Base-by-base conservation (phyloP, 2,329 filamentous ascomycete genomes). In the Hymenoscyphus albidus region DNA sequence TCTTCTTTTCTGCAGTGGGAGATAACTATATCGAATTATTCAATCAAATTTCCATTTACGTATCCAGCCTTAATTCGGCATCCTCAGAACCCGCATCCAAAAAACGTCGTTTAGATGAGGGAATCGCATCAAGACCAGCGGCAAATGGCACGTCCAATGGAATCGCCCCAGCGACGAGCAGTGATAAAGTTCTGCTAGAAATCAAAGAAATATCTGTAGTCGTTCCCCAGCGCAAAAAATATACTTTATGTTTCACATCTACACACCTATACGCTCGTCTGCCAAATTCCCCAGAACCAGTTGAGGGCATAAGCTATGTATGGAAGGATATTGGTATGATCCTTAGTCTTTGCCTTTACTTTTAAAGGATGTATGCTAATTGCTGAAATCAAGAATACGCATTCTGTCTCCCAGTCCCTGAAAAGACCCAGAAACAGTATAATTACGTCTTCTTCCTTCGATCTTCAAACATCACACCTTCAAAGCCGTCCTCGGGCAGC, bases 161-260 rank as follows among this genome's bases (percentile, higher is more conserved):
- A 6, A 35, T 61, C 27, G 39, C 64, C 14, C 39, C 61, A 55
- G 69, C 77, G 7, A 73, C 71, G 39, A 76, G 78, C 1, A 76
- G 78, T 5, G 85, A 88, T 69, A 71, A 79, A 6, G 76, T 88
- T 0, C 75, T 88, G 32, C 78, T 89, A 18, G 83, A 84, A 68
- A 79, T 89, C 65, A 87, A 86, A 74, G 87, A 89, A 56, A 86
- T 90, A 22, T 89, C 86, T 0, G 80, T 89, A n/a, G 84, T 85
- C 0, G 80, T 88, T 3, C 88, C 88, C 0, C 85, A 87, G 76
- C 80, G 88, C 67, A 90, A 90, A 77, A 90, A 89, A 75, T 86
- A 86, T 69, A 85, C 86, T 68, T 74, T 90, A 9, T 87, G 84
- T 74, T 83, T 89, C 67, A 89, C 86, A 2, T 76, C 80, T 5